These are phyloP conservation scores for Psilocybe subaeruginosa DNA, from an alignment of 768 basidiomycete species.

Conservation along the genomic window DNA sequence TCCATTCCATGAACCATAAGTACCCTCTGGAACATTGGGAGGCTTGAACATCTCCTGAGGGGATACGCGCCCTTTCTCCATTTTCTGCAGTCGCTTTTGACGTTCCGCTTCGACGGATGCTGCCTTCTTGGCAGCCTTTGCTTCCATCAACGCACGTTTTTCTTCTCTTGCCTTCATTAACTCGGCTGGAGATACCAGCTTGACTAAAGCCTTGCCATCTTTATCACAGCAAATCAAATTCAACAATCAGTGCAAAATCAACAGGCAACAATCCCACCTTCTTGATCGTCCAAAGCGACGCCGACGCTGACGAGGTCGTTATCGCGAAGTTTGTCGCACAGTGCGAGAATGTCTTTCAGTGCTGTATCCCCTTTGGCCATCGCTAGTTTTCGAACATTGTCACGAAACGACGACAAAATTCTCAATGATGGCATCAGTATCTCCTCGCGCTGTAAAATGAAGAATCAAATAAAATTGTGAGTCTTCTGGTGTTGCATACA, in stretches of 20 bases:
- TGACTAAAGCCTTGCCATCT: constrained; percentile 97
- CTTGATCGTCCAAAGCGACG: constrained; percentile 95
- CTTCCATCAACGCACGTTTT: constrained; percentile 74
- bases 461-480: not conserved
- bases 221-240: constrained; percentile 9
- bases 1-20: constrained; percentile 86
- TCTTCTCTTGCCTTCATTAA: constrained; percentile 87
- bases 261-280: constrained; percentile 55
- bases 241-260: not conserved
- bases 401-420: constrained; percentile 86
- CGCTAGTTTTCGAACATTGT: constrained; percentile 82
- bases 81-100: constrained; percentile 69
- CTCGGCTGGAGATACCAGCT: constrained; percentile 82
- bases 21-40: constrained; percentile 71
- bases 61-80: constrained; percentile 82
- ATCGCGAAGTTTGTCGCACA: constrained; percentile 91
- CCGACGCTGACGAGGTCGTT: constrained; percentile 91
- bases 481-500: not conserved
- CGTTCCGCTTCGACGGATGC: constrained; percentile 66
- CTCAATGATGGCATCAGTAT: constrained; percentile 88
- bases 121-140: constrained; percentile 80
- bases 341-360: constrained; percentile 77
- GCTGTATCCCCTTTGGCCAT: constrained; percentile 70
- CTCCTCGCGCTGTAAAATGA: constrained; percentile 69
- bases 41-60: constrained; percentile 86